Base-by-base conservation (phyloP, 805 yeast species). In the Lachancea mirantina region DNA sequence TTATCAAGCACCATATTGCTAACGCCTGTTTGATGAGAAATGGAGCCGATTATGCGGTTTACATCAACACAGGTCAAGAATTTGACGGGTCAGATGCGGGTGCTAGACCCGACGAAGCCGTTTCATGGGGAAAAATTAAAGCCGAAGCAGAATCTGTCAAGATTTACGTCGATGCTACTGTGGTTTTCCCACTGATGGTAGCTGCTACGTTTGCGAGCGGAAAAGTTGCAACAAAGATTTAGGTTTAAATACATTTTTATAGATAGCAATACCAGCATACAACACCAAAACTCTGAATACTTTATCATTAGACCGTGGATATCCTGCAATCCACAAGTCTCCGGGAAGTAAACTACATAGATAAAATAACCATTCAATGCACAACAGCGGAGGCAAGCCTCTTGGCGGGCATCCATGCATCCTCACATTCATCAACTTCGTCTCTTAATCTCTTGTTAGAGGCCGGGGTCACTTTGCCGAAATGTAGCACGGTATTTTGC, bases 11-110 rank as follows among this genome's bases (percentile, higher is more conserved):
- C 58, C 99, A 92, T 57, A 92, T 92, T 48, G 88, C 95, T 50
- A 92, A 92, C 54, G 98, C 99, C 9, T 89, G 97, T 57, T 68
- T 92, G 48, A 92, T 92, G 99, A 81, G 99, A 68, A 94, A 92
- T 50, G 99, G 99, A 51, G 98, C 99, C 14, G 99, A 92, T 58
- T 85, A 79, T 55, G 97, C 98, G 5, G 96, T 92, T 13, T 92
- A 75, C 62, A 89, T 92, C 57, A 92, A 92, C 62, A 92, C 99
- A 10, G 98, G 96, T 28, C 97, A 92, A 64, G 99, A 92, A 58
- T 92, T 87, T 50, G 99, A 92, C 55, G 98, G 98, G 28, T 84
- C 96, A 15, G 98, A 92, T 60, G 97, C 98, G 8, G 98, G 98
- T 44, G 98, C 98, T 5, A 76, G 98, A 57, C 97, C 97, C 1